These are phyloP conservation scores for Musa balbisiana DNA, from an alignment of 202 grass and related monocot genomes.

Conservation along the genomic window DNA sequence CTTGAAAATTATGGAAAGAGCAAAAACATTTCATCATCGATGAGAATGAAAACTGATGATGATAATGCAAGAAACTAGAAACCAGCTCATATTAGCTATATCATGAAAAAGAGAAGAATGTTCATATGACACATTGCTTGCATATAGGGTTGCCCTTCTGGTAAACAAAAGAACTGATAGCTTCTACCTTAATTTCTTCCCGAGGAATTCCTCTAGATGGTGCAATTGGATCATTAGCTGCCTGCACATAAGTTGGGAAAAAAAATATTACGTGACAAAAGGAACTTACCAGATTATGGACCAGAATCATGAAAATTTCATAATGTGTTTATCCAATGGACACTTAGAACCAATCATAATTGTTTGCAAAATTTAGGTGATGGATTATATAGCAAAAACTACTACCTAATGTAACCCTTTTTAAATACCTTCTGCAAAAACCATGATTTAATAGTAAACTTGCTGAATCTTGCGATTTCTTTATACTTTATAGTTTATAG, in stretches of 20 bases:
- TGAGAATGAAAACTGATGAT: background rate
- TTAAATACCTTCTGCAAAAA: background rate
- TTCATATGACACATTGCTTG: background rate
- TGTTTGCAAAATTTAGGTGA: background rate
- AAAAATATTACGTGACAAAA: constrained; percentile 9
- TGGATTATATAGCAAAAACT: no score
- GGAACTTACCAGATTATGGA: constrained; percentile 3
- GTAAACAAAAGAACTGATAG: background rate
- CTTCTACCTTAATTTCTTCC: constrained; percentile 78
- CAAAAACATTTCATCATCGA: background rate
- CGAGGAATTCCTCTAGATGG: constrained; percentile 88
- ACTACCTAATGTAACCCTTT: background rate
- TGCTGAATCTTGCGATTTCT: background rate
- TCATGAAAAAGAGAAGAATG: no score
- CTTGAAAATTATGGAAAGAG: background rate
- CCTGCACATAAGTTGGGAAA: constrained; percentile 37
- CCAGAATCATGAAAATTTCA: background rate
- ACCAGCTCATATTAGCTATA: background rate
- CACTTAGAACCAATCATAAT: background rate
- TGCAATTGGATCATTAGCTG: constrained; percentile 89
- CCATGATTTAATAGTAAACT: background rate
- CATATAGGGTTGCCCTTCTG: background rate
- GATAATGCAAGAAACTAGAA: background rate
- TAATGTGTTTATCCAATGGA: background rate
- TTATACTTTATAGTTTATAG: no score